A percentile compares a stretch with the other conserved stretches of the same genome.
Conservation (phyloP, 768 basidiomycete genomes). For the Gymnopilus dilepis region DNA sequence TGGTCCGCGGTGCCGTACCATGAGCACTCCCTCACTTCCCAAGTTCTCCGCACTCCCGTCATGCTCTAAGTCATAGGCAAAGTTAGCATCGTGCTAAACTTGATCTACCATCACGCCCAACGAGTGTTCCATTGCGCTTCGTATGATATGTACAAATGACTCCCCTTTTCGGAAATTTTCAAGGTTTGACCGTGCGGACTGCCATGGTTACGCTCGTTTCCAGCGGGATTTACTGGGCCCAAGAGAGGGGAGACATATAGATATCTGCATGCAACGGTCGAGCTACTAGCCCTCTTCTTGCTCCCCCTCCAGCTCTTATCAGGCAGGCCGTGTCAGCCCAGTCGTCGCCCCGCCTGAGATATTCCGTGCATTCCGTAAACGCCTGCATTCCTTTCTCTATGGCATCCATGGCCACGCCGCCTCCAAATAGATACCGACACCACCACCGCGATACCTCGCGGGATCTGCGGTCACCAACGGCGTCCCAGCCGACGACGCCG, state of each 20-base stretch:
- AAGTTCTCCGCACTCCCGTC: not conserved
- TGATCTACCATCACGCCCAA: not conserved
- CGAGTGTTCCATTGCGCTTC: not conserved
- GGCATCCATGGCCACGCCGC: not conserved
- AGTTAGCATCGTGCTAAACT: not conserved
- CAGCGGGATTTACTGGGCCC: not conserved
- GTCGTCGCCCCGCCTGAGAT: not conserved
- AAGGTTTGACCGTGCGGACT: not conserved
- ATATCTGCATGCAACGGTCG: not conserved
- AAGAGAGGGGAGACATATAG: not conserved
- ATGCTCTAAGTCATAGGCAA: constrained; percentile 2
- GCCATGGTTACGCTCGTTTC: constrained; percentile 8
- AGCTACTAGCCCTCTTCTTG: not conserved
- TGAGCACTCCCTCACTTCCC: not conserved
- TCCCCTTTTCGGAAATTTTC: constrained; percentile 1
- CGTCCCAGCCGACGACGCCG: not conserved
- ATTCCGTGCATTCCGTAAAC: not conserved
- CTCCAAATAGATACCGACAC: not conserved
- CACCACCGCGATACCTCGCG: not conserved
- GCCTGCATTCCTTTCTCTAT: not conserved
- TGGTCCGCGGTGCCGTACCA: no score
- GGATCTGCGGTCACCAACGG: not conserved
- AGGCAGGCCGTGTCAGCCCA: not conserved
- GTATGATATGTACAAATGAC: not conserved
- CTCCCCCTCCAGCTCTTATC: not conserved